Evolutionary conservation across 345 rosid species (phyloP).

Genomic region (thale cress (Arabidopsis thaliana)): TAIR10.1 NC_003070.9:29896001-29896500

Average conservation of each 20-base stretch:
- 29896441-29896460: conserved; percentile 96
- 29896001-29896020: conserved; percentile 60
- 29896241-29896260: conserved; percentile 40
- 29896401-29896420: conserved; percentile 70
- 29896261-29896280: conserved; percentile 48
- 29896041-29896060: conserved; percentile 49
- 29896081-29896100: conserved; percentile 56
- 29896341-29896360: conserved; percentile 65
- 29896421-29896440: conserved; percentile 75
- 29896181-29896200: not conserved
- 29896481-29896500: conserved; percentile 95
- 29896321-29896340: conserved; percentile 55
- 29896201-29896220: not conserved
- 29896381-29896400: conserved; percentile 69
- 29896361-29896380: conserved; percentile 70
- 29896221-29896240: conserved; percentile 15
- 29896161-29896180: conserved; percentile 44
- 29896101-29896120: conserved; percentile 58
- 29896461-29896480: conserved; percentile 85
- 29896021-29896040: conserved; percentile 56
- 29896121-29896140: conserved; percentile 65
- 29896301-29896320: conserved; percentile 39
- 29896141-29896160: conserved; percentile 52
- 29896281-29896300: conserved; percentile 53
- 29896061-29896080: conserved; percentile 65